These are phyloP conservation scores for Brassica cretica DNA, from an alignment of 345 rosid species.

Conservation along the genomic window DNA sequence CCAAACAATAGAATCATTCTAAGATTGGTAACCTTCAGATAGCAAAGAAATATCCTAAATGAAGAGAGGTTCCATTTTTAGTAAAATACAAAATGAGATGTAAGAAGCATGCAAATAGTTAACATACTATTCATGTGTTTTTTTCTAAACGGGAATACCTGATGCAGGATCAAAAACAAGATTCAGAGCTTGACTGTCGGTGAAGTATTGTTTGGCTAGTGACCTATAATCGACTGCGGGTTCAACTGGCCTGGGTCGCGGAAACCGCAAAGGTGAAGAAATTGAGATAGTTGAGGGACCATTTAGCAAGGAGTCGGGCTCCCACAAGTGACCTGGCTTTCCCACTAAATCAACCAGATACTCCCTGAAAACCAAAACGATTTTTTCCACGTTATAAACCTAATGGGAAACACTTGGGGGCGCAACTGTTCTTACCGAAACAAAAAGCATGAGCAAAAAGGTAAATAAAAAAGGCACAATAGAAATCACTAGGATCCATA, in stretches of 20 bases:
- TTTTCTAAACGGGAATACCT: constrained; percentile 59
- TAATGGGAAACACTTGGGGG: neutral
- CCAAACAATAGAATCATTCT: constrained; percentile 7
- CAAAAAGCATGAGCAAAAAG: constrained; percentile 4
- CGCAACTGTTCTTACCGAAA: constrained; percentile 1
- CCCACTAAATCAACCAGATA: constrained; percentile 88
- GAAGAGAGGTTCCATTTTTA: neutral
- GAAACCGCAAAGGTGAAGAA: constrained; percentile 96
- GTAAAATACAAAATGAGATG: constrained; percentile 4
- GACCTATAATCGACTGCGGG: constrained; percentile 72
- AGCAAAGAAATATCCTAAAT: neutral
- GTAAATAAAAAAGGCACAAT: neutral
- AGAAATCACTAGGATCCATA: constrained; percentile 33
- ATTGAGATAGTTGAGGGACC: constrained; percentile 93
- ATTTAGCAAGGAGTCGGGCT: constrained; percentile 93
- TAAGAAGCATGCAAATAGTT: neutral
- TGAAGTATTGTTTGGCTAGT: constrained; percentile 89
- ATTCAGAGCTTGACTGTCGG: constrained; percentile 71
- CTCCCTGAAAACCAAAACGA: constrained; percentile 69
- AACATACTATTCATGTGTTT: constrained; percentile 1
- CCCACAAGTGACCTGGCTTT: constrained; percentile 86
- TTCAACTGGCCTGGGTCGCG: constrained; percentile 66
- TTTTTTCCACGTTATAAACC: constrained; percentile 25
- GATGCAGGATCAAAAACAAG: constrained; percentile 71
- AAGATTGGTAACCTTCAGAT: constrained; percentile 9